Base-by-base conservation (phyloP, 2,329 filamentous ascomycete species). In the Cercospora sp. region DNA sequence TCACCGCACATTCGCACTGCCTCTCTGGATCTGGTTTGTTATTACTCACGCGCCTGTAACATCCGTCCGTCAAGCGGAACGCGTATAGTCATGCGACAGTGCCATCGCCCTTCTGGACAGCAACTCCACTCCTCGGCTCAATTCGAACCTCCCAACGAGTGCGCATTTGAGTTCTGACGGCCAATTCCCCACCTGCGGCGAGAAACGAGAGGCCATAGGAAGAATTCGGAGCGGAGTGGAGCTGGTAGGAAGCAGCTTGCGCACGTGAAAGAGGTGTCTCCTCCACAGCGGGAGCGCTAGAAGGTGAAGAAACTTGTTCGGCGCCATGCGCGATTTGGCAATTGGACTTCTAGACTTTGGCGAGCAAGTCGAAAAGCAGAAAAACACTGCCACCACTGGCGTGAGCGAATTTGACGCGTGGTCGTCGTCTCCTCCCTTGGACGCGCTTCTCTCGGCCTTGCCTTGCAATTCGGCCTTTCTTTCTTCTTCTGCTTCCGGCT, bases 211-310 rank as follows among this genome's bases (percentile, higher is more conserved):
- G 18, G 36, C 13, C 23, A 30, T 39, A 63, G 61, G 61, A 63
- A 63, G 61, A 63, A 63, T 36, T 63, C 61, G 61, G 61, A 63
- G 60, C 23, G 20, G 53, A 51, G 61, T 57, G 45, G 61, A 55
- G 61, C 33, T 28, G 28, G 20, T 7, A 39, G 33, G 33, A n/a
- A 39, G 33, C 28, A 31, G 20, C 9, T 20, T 33, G 57, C 18
- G 58, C 58, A 60, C 58, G 31, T 60, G 58, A 39, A 51, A 51
- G 18, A 51, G 45, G 20, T 48, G 18, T 20, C 42, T 20, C 42
- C 42, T 48, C 42, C 57, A 20, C 57, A 36, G 26, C 57, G 18
- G 59, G 39, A 61, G 36, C 59, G 59, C 59, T 61, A 61, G 59
- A 61, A 61, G 57, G 31, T 33, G 57, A 60, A 60, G 57, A 60